Base-by-base conservation (phyloP, 2,329 filamentous ascomycete species). In the Stagonosporopsis cucurbitacearum region DNA sequence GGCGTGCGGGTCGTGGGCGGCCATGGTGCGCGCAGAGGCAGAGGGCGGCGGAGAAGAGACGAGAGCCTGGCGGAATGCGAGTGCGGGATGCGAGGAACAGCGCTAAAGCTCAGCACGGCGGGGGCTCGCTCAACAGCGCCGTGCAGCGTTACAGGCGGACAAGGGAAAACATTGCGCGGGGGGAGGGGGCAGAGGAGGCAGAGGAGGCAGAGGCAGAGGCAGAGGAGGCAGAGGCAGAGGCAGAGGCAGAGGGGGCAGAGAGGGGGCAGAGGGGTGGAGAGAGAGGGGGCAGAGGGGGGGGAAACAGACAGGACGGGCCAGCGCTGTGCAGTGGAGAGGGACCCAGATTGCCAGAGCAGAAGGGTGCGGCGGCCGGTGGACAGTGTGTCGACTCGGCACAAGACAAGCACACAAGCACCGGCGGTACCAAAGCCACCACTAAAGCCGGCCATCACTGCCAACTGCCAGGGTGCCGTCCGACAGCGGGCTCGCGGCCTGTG, bases 21-120 rank as follows among this genome's bases (percentile, higher is more conserved):
- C 54, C 71, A 73, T 73, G 60, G 45, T 52, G 60, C 49, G 54
- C 48, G 52, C 57, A 30, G 26, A 50, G 58, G 65, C 59, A 63
- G 47, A 50, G 58, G 39, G 54, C 55, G 50, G 54, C 57, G 52
- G 58, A 51, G 45, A 40, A 45, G 51, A 47, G n/a, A n/a, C n/a
- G n/a, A 36, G 64, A 66, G 50, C 50, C 50, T 54, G 54, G 63
- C 55, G 58, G 48, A 51, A 41, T 44, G 57, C 59, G 57, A n/a
- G n/a, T n/a, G 63, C 55, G 58, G 48, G 44, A 41, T 44, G 57
- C 59, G 57, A 19, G 35, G 17, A 8, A 51, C 35, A 37, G 30
- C 35, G 62, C 65, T 58, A 64, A 37, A 8, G 48, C 48, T 50
- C 39, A 37, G 30, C 37, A 35, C 26, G 23, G 37, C 47, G 50